These are phyloP conservation scores for Leishmania guyanensis DNA, from an alignment of 208 protist species.

Conservation along the genomic window DNA sequence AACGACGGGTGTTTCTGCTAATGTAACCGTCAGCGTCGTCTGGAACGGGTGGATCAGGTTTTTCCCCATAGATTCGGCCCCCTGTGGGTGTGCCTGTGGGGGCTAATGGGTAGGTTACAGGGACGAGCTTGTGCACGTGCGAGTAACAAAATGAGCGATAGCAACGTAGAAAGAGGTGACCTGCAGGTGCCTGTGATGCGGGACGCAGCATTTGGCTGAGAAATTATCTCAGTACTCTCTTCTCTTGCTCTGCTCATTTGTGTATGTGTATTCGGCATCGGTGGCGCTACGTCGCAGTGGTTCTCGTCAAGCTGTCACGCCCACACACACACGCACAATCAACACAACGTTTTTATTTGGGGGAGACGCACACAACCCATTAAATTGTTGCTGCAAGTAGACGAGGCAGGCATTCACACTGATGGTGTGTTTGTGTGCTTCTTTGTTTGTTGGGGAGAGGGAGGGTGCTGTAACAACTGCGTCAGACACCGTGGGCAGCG, in stretches of 20 bases:
- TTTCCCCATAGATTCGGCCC: background rate
- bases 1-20: background rate
- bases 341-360: background rate
- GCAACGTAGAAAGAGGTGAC: too few species aligned
- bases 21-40: background rate
- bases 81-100: too few species aligned
- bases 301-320: background rate
- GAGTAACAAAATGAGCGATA: background rate
- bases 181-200: background rate
- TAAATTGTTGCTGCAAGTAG: background rate
- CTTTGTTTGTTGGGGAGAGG: background rate
- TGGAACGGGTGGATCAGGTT: background rate
- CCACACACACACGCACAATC: background rate
- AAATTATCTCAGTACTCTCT: background rate
- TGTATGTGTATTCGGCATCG: background rate
- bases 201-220: background rate
- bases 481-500: background rate
- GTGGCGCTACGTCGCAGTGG: background rate
- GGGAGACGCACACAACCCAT: too few species aligned
- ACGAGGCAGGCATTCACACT: background rate
- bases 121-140: too few species aligned
- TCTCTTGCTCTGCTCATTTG: background rate
- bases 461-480: background rate
- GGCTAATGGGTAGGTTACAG: background rate
- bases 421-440: background rate